Base-by-base conservation (phyloP, 345 rosid species). In the Salix purpurea region DNA sequence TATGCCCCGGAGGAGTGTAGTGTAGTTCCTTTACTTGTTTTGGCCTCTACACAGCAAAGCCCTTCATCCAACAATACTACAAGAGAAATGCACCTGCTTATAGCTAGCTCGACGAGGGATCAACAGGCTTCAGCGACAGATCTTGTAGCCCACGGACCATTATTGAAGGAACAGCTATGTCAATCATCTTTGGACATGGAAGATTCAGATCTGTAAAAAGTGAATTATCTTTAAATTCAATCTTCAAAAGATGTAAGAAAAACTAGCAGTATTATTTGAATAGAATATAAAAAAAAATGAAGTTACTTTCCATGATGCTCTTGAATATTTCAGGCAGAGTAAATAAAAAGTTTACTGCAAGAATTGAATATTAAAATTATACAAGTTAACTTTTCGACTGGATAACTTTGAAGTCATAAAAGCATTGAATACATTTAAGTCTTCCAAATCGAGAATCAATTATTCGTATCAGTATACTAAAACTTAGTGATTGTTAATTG, bases 121-220 rank as follows among this genome's bases (percentile, higher is more conserved):
- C 69, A 34, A 32, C 78, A 58, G 52, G 79, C 75, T 81, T 73
- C 69, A 39, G 46, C 19, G 79, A 67, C 73, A 68, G 39, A 74
- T 90, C 97, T 88, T 96, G 99, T 86, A 91, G 81, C 67, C 98
- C 98, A 74, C 98, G 89, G 13, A 86, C 90, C 91, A 89, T 78
- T 70, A 92, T 96, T 56, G 93, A 90, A 37, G 92, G 98, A 40
- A 90, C 97, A 21, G 93, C 93, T 62, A 88, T 79, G 69, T 91
- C 98, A 28, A 94, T 91, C 97, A 91, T 89, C 89, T 93, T 91
- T 30, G 99, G 99, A 83, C 89, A 92, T 73, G 95, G 64, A 65
- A 96, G 86, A 73, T 90, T 89, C 58, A 96, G 85, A 89, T 91
- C 97, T 93, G 86, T 48, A 68, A 39, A 65, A 15, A 50, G 18